These are phyloP conservation scores for Lichtheimia hyalospora DNA, from an alignment of 371 early-diverging fungal genomes.

Conservation along the genomic window DNA sequence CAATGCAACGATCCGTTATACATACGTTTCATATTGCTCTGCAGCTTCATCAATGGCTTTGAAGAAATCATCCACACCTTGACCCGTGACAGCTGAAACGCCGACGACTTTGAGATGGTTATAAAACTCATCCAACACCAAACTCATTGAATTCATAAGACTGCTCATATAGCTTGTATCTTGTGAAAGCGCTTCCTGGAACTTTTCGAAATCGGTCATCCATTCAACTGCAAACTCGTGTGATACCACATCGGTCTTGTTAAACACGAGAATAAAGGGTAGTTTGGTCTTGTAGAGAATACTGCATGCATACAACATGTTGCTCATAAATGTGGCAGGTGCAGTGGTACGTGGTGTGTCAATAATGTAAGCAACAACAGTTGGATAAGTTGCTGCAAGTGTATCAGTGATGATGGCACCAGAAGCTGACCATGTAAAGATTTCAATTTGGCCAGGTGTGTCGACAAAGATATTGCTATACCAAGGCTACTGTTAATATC, in stretches of 20 bases:
- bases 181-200: conserved; percentile 82
- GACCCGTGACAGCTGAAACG: conserved; percentile 94
- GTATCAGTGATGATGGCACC: conserved; percentile 98
- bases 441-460: conserved; percentile 99
- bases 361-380: conserved; percentile 94
- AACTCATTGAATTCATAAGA: conserved; percentile 92
- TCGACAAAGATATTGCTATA: conserved; percentile 89
- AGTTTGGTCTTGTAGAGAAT: conserved; percentile 96
- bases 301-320: conserved; percentile 98
- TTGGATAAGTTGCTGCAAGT: conserved; percentile 90
- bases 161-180: conserved; percentile 89
- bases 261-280: conserved; percentile 95
- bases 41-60: conserved; percentile 82
- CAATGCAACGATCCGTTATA: not conserved
- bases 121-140: conserved; percentile 99
- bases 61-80: conserved; percentile 93
- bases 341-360: conserved; percentile 94
- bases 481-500: no score
- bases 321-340: conserved; percentile 99
- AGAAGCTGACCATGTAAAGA: conserved; percentile 99
- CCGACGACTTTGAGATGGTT: conserved; percentile 83
- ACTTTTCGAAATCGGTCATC: conserved; percentile 97
- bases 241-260: conserved; percentile 95
- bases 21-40: conserved; percentile 74
- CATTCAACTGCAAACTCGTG: conserved; percentile 91